A percentile compares a stretch with the other conserved stretches of the same genome.
Conservation (phyloP, 169 alveolate genomes). For the Plasmodium coatneyi region DNA sequence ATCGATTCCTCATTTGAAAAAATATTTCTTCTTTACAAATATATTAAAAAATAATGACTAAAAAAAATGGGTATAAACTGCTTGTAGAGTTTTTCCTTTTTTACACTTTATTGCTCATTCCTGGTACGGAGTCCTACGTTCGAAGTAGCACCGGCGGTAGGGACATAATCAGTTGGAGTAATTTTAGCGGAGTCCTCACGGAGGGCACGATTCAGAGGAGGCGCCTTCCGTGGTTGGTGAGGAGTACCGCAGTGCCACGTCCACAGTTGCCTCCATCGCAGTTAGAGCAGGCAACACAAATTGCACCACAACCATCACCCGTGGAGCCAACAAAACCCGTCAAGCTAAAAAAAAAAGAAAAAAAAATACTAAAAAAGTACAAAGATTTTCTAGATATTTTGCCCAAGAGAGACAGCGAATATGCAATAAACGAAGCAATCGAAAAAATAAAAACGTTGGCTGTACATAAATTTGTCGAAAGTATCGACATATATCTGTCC, state of each 20-base stretch:
- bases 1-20: not conserved
- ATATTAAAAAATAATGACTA: slow-evolving; percentile 29
- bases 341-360: slow-evolving; percentile 70
- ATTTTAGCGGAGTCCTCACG: not conserved
- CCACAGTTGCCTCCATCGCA: not conserved
- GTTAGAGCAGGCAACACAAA: not conserved
- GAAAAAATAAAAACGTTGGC: slow-evolving; percentile 72
- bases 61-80: slow-evolving; percentile 27
- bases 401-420: slow-evolving; percentile 49
- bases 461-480: slow-evolving; percentile 70
- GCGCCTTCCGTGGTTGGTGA: not conserved
- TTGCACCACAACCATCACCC: not conserved
- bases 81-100: slow-evolving; percentile 41
- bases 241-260: not conserved
- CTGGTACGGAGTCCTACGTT: slow-evolving; percentile 5
- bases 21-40: not conserved
- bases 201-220: not conserved
- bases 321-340: not conserved
- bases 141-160: not conserved
- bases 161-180: not conserved
- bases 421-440: slow-evolving; percentile 46
- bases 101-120: not conserved
- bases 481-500: slow-evolving; percentile 66
- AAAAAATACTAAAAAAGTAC: slow-evolving; percentile 64
- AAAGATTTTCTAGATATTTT: slow-evolving; percentile 49